Base-by-base conservation (phyloP, 768 basidiomycete species). In the Cystofilobasidium ferigula region DNA sequence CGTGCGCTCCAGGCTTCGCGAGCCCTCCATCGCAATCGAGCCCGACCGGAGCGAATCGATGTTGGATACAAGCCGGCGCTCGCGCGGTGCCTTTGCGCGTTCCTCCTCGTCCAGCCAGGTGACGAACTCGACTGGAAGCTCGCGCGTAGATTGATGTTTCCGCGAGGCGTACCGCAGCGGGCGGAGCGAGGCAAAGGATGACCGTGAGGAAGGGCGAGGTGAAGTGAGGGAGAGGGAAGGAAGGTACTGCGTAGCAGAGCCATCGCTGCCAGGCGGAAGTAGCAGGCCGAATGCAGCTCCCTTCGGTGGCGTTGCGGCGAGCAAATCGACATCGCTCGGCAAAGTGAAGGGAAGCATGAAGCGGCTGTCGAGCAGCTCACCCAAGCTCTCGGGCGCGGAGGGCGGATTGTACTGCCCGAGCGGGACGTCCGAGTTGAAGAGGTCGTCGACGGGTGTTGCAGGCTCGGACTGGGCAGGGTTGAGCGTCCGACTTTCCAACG, bases 281-380 rank as follows among this genome's bases (percentile, higher is more conserved):
- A 71, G 24, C 57, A 69, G 72, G 18, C 59, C 54, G 54, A 69
- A 76, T 10, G 74, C 72, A 9, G 73, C 70, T 32, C 72, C 72
- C 5, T 42, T 42, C 0, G 70, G 70, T 2, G 75, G 74, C 4
- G 72, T 70, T 24, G 87, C 85, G 10, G 93, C 79, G 74, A 88
- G 80, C 43, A 84, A 83, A 36, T 86, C 85, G 74, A 90, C 85
- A 24, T 74, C 71, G 3, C 85, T 84, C 9, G 93, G 93, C 57
- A 95, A 84, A 26, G 84, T 79, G 57, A 94, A 79, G 1, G 89
- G 90, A 28, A 98, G 82, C 91, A 97, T 97, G 74, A 87, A 84
- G 69, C 92, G 82, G 30, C 89, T 91, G 75, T 99, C 92, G 69
- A 97, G 79, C 30, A 97, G 77, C 74, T 99, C 95, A 35, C 92